Evolutionary conservation across 768 basidiomycete genomes (phyloP), one percentile per base, ranked within the genome.

Genomic region (Auriculariales sp.): DNA sequence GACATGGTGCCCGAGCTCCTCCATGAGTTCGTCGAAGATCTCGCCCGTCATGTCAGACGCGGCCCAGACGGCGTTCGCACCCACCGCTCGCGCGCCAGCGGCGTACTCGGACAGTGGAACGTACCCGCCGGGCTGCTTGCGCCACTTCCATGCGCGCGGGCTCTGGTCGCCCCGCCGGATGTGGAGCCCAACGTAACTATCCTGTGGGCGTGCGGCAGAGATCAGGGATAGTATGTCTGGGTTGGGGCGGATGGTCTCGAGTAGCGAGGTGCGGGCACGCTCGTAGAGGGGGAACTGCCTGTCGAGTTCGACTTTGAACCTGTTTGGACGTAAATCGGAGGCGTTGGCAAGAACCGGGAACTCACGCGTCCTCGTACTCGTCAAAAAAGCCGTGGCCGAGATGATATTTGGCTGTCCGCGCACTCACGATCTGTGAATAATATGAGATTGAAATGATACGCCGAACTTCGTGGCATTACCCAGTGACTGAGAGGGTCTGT

Each of bases 361-460:
- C 79, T 44, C 61, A 84, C 81, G 78, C 61, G 57, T 85, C 68
- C 58, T 82, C 77, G 56, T 78, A 84, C 42, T 71, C 63, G 17
- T 82, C 70, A 7, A 56, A 62, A 58, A 77, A 85, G 3, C 51
- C 61, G 56, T 77, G 70, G 3, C 75, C 72, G 27, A 84, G 67
- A 57, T 84, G 82, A 55, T 70, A 82, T 53, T 72, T 76, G 3
- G 80, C 76, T 6, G 81, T 83, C 35, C 72, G 70, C 3, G 79
- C 77, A 55, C 71, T 81, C 35, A 84, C 57, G 29, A 83, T 68
- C 79, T 81, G n/a, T n/a, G n/a, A n/a, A 36, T 5, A 36, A 36
- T 7, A 6, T 28, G 31, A 29, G 14, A n/a, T n/a, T n/a, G n/a
- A 30, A 47, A 17, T 30, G 11, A 30, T 31, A 15, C 49, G 22